Base-by-base conservation (phyloP, 306 rosid genomes). In the Cicer pinnatifidum region DNA sequence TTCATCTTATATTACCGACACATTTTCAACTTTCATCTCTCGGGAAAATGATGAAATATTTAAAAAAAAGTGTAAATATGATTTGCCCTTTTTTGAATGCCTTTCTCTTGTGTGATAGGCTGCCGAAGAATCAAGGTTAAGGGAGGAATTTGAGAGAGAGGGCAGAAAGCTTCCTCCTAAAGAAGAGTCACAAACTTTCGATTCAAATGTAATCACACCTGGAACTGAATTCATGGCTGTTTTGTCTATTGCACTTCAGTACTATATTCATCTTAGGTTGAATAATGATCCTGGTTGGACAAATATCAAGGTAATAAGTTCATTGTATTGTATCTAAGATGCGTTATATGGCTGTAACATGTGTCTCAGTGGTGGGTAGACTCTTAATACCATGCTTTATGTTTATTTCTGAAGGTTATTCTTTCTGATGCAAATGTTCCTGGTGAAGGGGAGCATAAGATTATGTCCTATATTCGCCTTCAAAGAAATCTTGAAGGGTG, bases 361-460 rank as follows among this genome's bases (percentile, higher is more conserved):
- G 17, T 28, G 61, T 67, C 35, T 47, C 38, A 6, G 17, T 66
- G 20, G 35, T 17, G 57, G 63, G 71, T 57, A 57, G 59, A 56
- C 11, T 73, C 74, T 74, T 74, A 67, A 40, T 47, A n/a, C 15
- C 47, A 7, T 62, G n/a, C 39, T 16, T 60, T 64, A 20, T 58
- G 66, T 41, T 40, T 39, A 6, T 64, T 43, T 65, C 69, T 78
- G 80, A 81, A 94, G 99, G 99, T 94, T 67, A 87, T 95, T 83
- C 97, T 91, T 64, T 95, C 97, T 54, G 99, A 95, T 88, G 99
- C 99, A 58, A 95, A 95, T 89, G 99, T 95, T 72, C 99, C 99
- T 9, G 99, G 99, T 37, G 99, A 95, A 84, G 99, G 99, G 79
- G 99, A 95, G 82, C 97, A 92, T 82, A 95, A 95, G 82, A 88